A percentile compares a stretch with the other conserved stretches of the same genome.
These are phyloP conservation scores for Penicillium sp. DNA, from an alignment of 2,329 filamentous ascomycete genomes.

Conservation along the genomic window DNA sequence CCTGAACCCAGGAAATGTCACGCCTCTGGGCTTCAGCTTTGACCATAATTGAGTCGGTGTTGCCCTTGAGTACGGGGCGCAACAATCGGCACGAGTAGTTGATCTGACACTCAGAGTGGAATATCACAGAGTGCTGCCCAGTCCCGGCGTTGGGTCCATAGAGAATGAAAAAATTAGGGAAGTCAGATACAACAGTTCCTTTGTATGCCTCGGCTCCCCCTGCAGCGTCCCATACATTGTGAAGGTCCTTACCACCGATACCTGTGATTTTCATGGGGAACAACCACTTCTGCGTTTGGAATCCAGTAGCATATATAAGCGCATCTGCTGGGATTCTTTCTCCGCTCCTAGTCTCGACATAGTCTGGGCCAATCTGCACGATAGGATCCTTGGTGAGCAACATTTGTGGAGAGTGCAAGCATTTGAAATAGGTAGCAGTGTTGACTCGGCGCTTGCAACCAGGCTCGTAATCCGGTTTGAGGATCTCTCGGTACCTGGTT, in stretches of 20 bases:
- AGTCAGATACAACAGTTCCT: slow-evolving; percentile 20
- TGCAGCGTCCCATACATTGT: slow-evolving; percentile 29
- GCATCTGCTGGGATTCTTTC: slow-evolving; percentile 24
- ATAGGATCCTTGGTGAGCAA: slow-evolving; percentile 9
- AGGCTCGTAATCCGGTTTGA: slow-evolving; percentile 13
- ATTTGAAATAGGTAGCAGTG: slow-evolving; percentile 8
- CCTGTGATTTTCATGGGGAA: slow-evolving; percentile 37
- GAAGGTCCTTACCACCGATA: slow-evolving; percentile 18
- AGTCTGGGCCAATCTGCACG: slow-evolving; percentile 15
- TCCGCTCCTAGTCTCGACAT: slow-evolving; percentile 8
- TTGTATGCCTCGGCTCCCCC: slow-evolving; percentile 35
- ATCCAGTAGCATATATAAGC: slow-evolving; percentile 40
- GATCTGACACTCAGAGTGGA: slow-evolving; percentile 24
- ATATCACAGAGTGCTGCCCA: slow-evolving; percentile 23
- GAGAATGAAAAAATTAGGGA: slow-evolving; percentile 21
- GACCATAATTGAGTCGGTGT: slow-evolving; percentile 18
- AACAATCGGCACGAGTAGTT: slow-evolving; percentile 20
- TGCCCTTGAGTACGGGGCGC: slow-evolving; percentile 5
- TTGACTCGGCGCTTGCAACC: slow-evolving; percentile 18
- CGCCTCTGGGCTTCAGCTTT: slow-evolving; percentile 14
- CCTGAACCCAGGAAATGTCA: slow-evolving; percentile 17
- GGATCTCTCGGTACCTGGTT: slow-evolving; percentile 9
- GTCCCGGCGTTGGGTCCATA: slow-evolving; percentile 20
- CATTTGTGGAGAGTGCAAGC: slow-evolving; percentile 12
- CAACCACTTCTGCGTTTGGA: slow-evolving; percentile 40